Evolutionary conservation across 78 protist species (phyloP).

Genomic region (Isochrysis galbana): DNA sequence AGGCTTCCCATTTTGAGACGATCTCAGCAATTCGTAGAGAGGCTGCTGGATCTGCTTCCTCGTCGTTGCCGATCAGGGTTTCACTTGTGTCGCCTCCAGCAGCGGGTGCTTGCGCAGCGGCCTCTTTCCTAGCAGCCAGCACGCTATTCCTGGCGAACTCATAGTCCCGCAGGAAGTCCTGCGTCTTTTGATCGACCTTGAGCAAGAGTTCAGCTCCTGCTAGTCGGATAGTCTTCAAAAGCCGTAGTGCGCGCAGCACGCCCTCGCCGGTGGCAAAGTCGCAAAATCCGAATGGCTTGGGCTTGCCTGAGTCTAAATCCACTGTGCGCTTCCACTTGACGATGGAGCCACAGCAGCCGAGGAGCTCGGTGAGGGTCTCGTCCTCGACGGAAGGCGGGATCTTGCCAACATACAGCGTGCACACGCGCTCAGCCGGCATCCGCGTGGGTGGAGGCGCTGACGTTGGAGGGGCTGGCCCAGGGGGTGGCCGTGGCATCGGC

Average conservation of each 20-base stretch:
- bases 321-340: not conserved
- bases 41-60: not conserved
- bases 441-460: not conserved
- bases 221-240: not conserved
- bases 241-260: not conserved
- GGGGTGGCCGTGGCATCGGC: not conserved
- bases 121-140: not conserved
- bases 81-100: not conserved
- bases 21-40: not conserved
- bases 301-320: not conserved
- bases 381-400: not conserved
- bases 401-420: conserved; percentile 8
- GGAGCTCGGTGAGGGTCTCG: not conserved
- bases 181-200: conserved; percentile 4
- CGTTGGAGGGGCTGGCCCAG: not conserved
- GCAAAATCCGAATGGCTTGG: not conserved
- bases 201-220: not conserved
- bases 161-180: not conserved
- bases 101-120: not conserved
- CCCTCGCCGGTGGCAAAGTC: not conserved
- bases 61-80: not conserved
- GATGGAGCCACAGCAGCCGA: not conserved
- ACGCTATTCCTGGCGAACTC: not conserved
- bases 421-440: not conserved
- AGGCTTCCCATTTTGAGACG: not conserved